Conservation (phyloP, 495 filamentous ascomycete genomes). For the Friedmanniomyces endolithicus region DNA sequence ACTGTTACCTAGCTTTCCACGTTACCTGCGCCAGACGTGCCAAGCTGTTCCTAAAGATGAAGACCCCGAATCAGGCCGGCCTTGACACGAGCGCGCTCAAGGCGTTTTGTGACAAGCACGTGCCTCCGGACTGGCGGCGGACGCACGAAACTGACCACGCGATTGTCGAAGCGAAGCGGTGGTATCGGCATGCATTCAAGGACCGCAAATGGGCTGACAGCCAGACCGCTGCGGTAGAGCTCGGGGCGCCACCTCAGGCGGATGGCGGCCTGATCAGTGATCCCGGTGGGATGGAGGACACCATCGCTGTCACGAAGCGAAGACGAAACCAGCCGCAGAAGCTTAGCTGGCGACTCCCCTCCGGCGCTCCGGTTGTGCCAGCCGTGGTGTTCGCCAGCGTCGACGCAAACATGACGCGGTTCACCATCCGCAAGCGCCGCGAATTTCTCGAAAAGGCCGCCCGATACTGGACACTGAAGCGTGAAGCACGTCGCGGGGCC, state of each 20-base stretch:
- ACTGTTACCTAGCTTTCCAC: constrained; percentile 95
- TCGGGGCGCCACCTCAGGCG: constrained; percentile 50
- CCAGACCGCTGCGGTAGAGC: constrained; percentile 69
- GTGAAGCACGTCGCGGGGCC: constrained; percentile 82
- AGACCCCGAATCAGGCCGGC: constrained; percentile 67
- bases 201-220: constrained; percentile 82
- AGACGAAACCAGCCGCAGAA: constrained; percentile 52
- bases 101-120: constrained; percentile 93
- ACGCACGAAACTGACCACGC: constrained; percentile 68
- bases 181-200: constrained; percentile 77
- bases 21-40: constrained; percentile 88
- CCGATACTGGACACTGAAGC: constrained; percentile 95
- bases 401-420: constrained; percentile 63
- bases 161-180: constrained; percentile 57
- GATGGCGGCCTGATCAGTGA: constrained; percentile 18
- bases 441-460: constrained; percentile 87
- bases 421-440: constrained; percentile 70
- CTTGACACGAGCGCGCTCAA: constrained; percentile 83
- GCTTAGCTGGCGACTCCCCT: constrained; percentile 82
- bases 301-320: constrained; percentile 55
- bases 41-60: constrained; percentile 90
- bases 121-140: constrained; percentile 74
- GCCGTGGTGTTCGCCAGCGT: constrained; percentile 70
- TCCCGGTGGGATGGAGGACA: constrained; percentile 22
- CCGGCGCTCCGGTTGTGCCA: constrained; percentile 88